Base-by-base conservation (phyloP, 140 eudicot species). In the Senecio squalidus region DNA sequence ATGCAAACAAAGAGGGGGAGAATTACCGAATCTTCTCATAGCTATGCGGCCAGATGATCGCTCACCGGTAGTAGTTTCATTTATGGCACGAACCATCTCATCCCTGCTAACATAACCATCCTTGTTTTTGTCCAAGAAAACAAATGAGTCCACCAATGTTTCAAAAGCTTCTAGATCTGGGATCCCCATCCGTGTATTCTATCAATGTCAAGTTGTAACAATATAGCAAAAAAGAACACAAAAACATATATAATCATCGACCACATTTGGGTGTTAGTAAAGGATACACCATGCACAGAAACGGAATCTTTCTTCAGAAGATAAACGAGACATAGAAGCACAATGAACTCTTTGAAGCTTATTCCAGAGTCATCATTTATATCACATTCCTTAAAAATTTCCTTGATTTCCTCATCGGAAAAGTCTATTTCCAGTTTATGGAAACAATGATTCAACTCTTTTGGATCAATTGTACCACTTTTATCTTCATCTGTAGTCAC, bases 21-120 rank as follows among this genome's bases (percentile, higher is more conserved):
- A 39, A 50, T 24, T 63, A 90, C 97, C 97, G 18, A 89, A 89
- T 85, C 97, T 77, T 71, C 76, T 85, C 97, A 90, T 80, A 66
- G 95, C 97, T 50, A 90, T 85, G 15, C 76, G 79, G 36, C 95
- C 97, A 22, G 97, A 90, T 34, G 97, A 90, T 6, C 87, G 75
- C 55, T 82, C 95, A 10, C 97, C 95, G 0, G 81, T 29, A 51
- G 78, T 74, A 30, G 86, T 80, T 43, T 89, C 97, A 68, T 85
- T 85, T 43, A 85, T 85, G 4, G 97, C 95, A 8, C 69, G 64
- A 34, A 85, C 73, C 97, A 89, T 85, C 78, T 85, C 95, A 14
- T 45, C 56, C 74, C 48, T 76, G 76, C 95, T 85, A 30, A 89
- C 97, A 74, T 80, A 71, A 23, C 95, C 97, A 74, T 89, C 95